phyloP scores from a whole-genome alignment of 345 rosid species.

The Eucalyptus shirleyi region DNA sequence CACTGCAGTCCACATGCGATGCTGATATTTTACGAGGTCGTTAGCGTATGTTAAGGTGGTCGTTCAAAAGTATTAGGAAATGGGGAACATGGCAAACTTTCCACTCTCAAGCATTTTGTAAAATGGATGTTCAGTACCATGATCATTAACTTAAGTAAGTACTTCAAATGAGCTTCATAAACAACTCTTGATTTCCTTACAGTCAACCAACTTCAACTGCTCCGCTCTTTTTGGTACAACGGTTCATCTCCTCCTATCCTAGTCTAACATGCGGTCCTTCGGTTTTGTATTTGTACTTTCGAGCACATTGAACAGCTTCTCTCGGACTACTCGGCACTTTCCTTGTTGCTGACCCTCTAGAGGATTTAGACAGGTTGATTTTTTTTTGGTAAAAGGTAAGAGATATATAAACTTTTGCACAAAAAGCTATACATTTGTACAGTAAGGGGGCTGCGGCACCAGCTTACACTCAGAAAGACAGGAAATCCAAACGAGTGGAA shows the following conservation, averaged over 20 bases:
- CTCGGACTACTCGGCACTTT: not conserved
- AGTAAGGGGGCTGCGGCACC: too few species aligned
- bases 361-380: not conserved
- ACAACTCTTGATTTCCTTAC: not conserved
- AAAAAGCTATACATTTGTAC: too few species aligned
- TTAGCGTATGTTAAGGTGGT: not conserved
- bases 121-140: not conserved
- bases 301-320: not conserved
- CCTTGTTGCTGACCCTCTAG: not conserved
- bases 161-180: not conserved
- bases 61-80: not conserved
- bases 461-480: too few species aligned
- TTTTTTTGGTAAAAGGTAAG: too few species aligned
- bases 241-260: not conserved
- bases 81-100: not conserved
- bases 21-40: not conserved
- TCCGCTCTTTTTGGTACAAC: not conserved
- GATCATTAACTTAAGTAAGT: not conserved
- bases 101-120: not conserved
- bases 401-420: too few species aligned
- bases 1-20: not conserved
- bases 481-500: too few species aligned
- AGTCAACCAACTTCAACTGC: not conserved
- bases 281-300: not conserved
- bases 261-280: not conserved